phyloP scores from a whole-genome alignment of 108 stramenopile species.

The Fragilariopsis cylindrus region DNA sequence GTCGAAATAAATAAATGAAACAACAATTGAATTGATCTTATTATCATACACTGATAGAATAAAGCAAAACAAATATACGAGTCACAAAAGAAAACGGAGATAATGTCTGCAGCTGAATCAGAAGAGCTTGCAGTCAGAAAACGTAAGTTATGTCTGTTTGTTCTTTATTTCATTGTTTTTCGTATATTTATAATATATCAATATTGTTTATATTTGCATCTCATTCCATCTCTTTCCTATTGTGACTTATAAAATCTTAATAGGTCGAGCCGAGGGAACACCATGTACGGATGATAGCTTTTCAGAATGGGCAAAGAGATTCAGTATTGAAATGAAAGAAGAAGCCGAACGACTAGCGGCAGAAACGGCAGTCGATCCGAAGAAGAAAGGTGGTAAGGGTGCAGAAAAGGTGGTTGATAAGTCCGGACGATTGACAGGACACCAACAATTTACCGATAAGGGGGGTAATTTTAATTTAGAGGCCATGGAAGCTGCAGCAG shows the following conservation, averaged over 20 bases:
- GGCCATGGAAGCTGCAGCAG: constrained; percentile 80
- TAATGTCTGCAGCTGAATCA: constrained; percentile 74
- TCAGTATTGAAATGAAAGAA: constrained; percentile 70
- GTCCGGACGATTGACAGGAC: constrained; percentile 70
- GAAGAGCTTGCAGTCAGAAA: constrained; percentile 84
- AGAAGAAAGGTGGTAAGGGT: constrained; percentile 28
- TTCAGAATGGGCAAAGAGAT: constrained; percentile 63
- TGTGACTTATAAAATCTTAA: too few relatives aligned
- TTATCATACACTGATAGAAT: constrained; percentile 35
- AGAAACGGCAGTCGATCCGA: constrained; percentile 21
- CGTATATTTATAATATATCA: not conserved
- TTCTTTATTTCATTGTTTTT: not conserved
- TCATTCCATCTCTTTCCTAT: too few relatives aligned
- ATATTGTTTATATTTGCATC: not conserved
- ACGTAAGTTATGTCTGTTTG: constrained; percentile 24
- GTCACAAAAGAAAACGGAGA: constrained; percentile 72
- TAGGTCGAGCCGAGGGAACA: constrained; percentile 77
- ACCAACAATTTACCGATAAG: constrained; percentile 70
- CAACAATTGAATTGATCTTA: too few relatives aligned
- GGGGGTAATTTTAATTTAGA: constrained; percentile 70
- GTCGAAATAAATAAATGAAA: not conserved
- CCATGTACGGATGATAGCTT: constrained; percentile 77
- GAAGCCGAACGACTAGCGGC: constrained; percentile 33
- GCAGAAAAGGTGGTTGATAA: constrained; percentile 51
- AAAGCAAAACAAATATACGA: constrained; percentile 74